Percentiles rank a stretch among this genome's conserved stretches.
These are phyloP conservation scores for Plasmodium knowlesi DNA, from an alignment of 169 alveolate species.

Conservation along the genomic window DNA sequence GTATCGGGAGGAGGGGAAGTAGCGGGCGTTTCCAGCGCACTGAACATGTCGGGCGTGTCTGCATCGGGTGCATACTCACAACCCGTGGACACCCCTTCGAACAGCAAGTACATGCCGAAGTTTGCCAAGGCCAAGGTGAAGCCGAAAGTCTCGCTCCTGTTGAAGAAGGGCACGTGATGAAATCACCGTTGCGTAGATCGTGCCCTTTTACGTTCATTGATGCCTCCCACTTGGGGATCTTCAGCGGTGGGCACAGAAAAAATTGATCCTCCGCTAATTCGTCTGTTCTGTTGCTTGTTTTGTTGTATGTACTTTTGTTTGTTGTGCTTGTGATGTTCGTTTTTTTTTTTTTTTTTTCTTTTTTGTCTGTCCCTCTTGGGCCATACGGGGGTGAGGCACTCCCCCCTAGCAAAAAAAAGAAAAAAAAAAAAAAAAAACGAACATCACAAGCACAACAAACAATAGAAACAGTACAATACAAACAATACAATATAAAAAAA, in stretches of 20 bases:
- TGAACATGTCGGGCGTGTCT: not conserved
- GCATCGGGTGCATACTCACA: not conserved
- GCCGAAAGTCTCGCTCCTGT: conserved; percentile 22
- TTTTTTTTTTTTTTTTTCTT: not conserved
- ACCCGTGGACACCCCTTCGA: not conserved
- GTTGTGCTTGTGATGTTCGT: not conserved
- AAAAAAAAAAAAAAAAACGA: not conserved
- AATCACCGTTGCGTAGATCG: not conserved
- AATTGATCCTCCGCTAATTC: not conserved
- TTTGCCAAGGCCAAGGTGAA: conserved; percentile 32
- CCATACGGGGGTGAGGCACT: not conserved
- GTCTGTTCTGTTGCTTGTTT: too few species aligned
- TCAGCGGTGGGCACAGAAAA: not conserved
- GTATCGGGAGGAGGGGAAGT: not conserved
- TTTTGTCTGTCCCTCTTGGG: not conserved
- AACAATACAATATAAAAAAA: too few species aligned
- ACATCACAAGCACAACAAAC: not conserved
- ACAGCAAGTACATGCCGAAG: conserved; percentile 27
- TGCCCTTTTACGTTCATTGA: too few species aligned
- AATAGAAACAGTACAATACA: too few species aligned
- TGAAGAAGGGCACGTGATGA: not conserved
- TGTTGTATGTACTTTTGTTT: not conserved
- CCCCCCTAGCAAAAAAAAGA: not conserved
- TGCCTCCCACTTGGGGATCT: too few species aligned
- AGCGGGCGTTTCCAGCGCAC: not conserved